Evolutionary conservation across 345 rosid genomes (phyloP).

Genomic region (Corymbia maculata): DNA sequence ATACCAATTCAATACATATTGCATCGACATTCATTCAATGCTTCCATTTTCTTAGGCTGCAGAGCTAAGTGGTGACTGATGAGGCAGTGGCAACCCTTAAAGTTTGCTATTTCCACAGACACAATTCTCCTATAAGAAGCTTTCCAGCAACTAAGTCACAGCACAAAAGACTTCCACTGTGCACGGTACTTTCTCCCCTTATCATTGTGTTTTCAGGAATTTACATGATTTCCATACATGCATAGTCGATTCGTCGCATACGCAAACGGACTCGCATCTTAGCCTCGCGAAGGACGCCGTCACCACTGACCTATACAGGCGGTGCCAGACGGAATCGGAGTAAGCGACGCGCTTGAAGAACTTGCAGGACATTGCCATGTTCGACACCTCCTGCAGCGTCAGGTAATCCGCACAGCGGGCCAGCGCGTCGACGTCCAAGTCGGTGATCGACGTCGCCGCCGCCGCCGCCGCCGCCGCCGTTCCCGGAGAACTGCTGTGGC

Average conservation of each 20-base stretch:
- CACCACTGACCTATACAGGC: conserved; percentile 22
- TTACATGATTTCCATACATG: neutral
- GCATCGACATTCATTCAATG: neutral
- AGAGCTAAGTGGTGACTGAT: neutral
- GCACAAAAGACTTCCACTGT: neutral
- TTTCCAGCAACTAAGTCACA: neutral
- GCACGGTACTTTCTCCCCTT: neutral
- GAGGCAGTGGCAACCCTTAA: neutral
- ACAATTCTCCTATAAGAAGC: neutral
- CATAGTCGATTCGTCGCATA: neutral
- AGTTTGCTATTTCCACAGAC: neutral
- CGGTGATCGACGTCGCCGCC: conserved; percentile 17
- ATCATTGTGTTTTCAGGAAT: neutral
- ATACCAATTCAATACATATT: neutral
- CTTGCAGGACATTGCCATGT: conserved; percentile 42
- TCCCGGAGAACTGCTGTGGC: neutral
- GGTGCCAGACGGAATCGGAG: conserved; percentile 46
- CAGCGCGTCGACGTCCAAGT: conserved; percentile 37
- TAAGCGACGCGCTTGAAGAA: conserved; percentile 30
- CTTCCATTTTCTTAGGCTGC: neutral
- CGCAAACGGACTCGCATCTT: neutral
- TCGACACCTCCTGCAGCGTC: conserved; percentile 28
- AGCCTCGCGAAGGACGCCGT: neutral
- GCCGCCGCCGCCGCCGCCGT: neutral
- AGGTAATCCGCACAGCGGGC: conserved; percentile 41